phyloP scores from a whole-genome alignment of 345 rosid species.

The Mercurialis annua region DNA sequence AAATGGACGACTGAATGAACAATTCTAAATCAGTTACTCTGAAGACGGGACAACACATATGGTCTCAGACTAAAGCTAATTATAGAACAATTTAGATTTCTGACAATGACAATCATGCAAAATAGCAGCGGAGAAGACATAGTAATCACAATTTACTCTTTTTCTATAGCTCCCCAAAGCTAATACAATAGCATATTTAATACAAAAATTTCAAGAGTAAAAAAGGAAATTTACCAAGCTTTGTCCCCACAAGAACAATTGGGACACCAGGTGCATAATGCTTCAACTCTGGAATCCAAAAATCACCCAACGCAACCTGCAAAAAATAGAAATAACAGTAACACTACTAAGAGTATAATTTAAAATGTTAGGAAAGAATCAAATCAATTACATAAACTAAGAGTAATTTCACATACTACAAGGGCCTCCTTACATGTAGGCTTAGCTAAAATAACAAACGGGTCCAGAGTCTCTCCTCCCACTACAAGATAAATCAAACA shows the following conservation, averaged over 20 bases:
- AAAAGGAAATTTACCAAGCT: conserved; percentile 23
- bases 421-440: too few species aligned
- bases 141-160: background rate
- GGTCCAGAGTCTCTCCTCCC: too few species aligned
- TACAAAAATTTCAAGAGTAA: background rate
- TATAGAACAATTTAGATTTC: background rate
- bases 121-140: background rate
- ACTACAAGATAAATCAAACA: too few species aligned
- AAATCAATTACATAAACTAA: too few species aligned
- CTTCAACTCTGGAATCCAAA: conserved; percentile 39
- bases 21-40: background rate
- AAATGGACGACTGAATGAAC: background rate
- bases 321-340: too few species aligned
- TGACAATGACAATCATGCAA: background rate
- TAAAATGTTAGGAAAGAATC: too few species aligned
- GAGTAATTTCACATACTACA: too few species aligned
- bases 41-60: background rate
- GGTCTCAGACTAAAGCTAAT: background rate
- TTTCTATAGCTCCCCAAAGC: background rate
- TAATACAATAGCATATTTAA: background rate
- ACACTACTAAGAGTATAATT: too few species aligned
- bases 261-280: conserved; percentile 39
- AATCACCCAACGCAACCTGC: too few species aligned
- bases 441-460: too few species aligned
- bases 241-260: conserved; percentile 33